Conservation (phyloP, 805 yeast species). For the Candida lessepsii region DNA sequence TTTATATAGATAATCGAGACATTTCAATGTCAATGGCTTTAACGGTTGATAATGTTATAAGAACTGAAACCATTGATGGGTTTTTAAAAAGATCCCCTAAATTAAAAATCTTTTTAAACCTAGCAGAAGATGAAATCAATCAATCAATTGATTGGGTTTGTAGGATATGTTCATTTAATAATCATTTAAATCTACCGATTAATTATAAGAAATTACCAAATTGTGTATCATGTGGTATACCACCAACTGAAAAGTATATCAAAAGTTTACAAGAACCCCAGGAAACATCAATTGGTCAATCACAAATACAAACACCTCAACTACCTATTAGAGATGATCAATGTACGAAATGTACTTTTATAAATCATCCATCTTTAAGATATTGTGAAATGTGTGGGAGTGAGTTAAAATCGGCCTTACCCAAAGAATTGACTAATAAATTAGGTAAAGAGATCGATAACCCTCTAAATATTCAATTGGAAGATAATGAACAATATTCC, state of each 20-base stretch:
- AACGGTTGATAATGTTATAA: constrained; percentile 40
- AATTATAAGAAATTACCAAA: constrained; percentile 27
- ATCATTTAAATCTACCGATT: constrained; percentile 28
- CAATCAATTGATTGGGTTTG: constrained; percentile 67
- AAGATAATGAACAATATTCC: constrained; percentile 34
- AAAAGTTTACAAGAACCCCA: constrained; percentile 3
- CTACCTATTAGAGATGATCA: constrained; percentile 25
- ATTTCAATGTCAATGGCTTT: constrained; percentile 46
- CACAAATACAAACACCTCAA: not conserved
- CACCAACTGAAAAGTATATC: constrained; percentile 17
- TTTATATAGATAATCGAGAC: constrained; percentile 60
- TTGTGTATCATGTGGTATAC: constrained; percentile 43
- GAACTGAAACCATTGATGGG: constrained; percentile 44
- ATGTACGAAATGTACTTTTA: constrained; percentile 68
- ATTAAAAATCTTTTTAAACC: constrained; percentile 38
- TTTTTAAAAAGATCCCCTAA: constrained; percentile 81
- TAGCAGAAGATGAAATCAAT: not conserved
- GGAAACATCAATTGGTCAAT: not conserved
- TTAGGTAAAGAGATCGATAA: constrained; percentile 2
- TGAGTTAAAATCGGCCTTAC: constrained; percentile 20
- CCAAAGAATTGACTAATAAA: constrained; percentile 11
- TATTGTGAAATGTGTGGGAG: constrained; percentile 89
- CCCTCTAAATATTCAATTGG: constrained; percentile 24
- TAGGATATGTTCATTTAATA: constrained; percentile 80
- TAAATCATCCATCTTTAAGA: constrained; percentile 75